These are phyloP conservation scores for Sanguinoderma infundibulare DNA, from an alignment of 1,284 basidiomycete genomes.

Conservation along the genomic window DNA sequence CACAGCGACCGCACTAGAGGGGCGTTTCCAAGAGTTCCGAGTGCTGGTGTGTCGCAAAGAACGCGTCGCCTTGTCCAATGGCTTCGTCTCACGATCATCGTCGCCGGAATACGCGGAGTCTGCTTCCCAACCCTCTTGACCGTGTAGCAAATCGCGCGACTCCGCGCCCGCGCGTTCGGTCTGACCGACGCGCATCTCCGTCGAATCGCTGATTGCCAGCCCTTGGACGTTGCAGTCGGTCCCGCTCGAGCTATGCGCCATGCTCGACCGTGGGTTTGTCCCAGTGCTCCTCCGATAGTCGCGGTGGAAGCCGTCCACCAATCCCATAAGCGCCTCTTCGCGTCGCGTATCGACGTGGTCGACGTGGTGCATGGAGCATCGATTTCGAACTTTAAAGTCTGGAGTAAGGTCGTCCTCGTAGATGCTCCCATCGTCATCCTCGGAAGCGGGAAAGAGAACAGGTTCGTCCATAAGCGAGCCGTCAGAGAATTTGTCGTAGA, in stretches of 20 bases:
- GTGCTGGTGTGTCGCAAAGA: slow-evolving; percentile 7
- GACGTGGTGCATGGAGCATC: background rate
- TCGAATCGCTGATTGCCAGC: slow-evolving; percentile 43
- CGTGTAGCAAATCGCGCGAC: background rate
- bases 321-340: slow-evolving; percentile 44
- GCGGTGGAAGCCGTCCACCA: slow-evolving; percentile 45
- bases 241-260: slow-evolving; percentile 26
- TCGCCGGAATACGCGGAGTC: slow-evolving; percentile 26
- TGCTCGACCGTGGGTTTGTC: background rate
- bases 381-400: background rate
- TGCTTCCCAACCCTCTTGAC: slow-evolving; percentile 11
- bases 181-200: slow-evolving; percentile 27
- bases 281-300: slow-evolving; percentile 15
- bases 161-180: background rate
- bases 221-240: slow-evolving; percentile 39
- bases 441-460: background rate
- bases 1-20: background rate
- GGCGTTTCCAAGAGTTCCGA: slow-evolving; percentile 1
- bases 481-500: slow-evolving; percentile 25
- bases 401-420: slow-evolving; percentile 12
- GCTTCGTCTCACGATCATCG: background rate
- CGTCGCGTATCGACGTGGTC: slow-evolving; percentile 36
- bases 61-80: background rate
- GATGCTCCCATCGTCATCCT: slow-evolving; percentile 21
- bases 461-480: slow-evolving; percentile 24